These are phyloP conservation scores for Colletotrichum lupini DNA, from an alignment of 2,329 filamentous ascomycete species.

Conservation along the genomic window DNA sequence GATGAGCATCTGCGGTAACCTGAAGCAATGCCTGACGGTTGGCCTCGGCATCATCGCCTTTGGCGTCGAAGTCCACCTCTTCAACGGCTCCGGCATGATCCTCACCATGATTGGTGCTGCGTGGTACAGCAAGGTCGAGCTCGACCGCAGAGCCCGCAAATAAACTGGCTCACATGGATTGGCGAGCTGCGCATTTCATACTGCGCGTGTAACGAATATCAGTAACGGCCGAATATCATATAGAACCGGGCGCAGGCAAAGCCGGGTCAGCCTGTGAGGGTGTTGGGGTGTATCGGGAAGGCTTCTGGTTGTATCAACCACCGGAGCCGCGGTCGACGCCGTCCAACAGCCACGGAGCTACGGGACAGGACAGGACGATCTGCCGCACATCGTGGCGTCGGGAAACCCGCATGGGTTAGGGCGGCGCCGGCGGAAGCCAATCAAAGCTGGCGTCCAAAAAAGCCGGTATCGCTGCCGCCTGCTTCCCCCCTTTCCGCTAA, in stretches of 20 bases:
- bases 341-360: neutral
- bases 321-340: neutral
- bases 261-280: slow-evolving; percentile 7
- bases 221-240: slow-evolving; percentile 31
- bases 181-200: slow-evolving; percentile 1
- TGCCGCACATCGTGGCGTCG: neutral
- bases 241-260: slow-evolving; percentile 22
- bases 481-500: neutral
- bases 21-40: slow-evolving; percentile 69
- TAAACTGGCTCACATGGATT: neutral
- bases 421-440: slow-evolving; percentile 10
- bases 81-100: slow-evolving; percentile 67
- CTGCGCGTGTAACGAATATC: slow-evolving; percentile 32
- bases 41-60: slow-evolving; percentile 65
- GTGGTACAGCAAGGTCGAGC: slow-evolving; percentile 68
- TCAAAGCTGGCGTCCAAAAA: neutral
- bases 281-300: neutral
- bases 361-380: neutral
- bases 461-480: neutral
- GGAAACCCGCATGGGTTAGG: neutral
- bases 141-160: slow-evolving; percentile 55
- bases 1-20: slow-evolving; percentile 69
- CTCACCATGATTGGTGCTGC: slow-evolving; percentile 66
- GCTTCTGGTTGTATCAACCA: slow-evolving; percentile 17
- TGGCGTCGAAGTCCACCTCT: slow-evolving; percentile 59